phyloP scores from a whole-genome alignment of 1,284 basidiomycete species.

The Wallemia ichthyophaga region DNA sequence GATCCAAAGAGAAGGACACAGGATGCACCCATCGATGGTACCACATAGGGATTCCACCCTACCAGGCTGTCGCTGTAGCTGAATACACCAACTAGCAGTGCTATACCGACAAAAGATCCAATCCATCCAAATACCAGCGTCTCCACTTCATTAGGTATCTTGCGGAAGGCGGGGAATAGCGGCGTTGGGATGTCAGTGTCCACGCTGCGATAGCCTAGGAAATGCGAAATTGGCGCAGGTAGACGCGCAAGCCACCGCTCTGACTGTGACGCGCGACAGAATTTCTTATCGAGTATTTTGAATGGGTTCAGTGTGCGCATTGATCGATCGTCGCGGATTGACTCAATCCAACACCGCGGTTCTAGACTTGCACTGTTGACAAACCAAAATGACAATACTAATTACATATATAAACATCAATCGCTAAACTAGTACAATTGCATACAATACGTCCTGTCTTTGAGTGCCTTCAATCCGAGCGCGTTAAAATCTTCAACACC shows the following conservation, averaged over 20 bases:
- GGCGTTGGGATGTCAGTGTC: background rate
- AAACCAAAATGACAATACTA: no score
- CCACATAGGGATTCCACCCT: constrained; percentile 22
- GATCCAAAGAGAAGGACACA: constrained; percentile 29
- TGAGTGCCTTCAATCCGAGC: background rate
- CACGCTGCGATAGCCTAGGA: background rate
- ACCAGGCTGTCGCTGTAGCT: constrained; percentile 21
- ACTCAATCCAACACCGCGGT: no score
- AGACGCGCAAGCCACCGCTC: background rate
- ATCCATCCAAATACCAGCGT: constrained; percentile 18
- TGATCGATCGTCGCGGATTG: no score
- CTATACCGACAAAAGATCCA: constrained; percentile 26
- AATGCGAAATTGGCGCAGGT: background rate
- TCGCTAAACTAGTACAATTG: background rate
- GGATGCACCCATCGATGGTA: constrained; percentile 27
- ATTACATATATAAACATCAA: no score
- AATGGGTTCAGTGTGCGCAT: background rate
- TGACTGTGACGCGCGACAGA: background rate
- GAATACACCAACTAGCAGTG: constrained; percentile 27
- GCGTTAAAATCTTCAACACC: background rate
- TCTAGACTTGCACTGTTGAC: no score
- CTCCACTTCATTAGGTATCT: background rate
- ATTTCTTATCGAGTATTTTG: background rate
- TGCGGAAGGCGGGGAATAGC: background rate
- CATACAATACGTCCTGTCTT: background rate